A percentile compares a stretch with the other conserved stretches of the same genome.
Conservation (phyloP, 2,329 filamentous ascomycete genomes). For the Fusarium ambrosium region DNA sequence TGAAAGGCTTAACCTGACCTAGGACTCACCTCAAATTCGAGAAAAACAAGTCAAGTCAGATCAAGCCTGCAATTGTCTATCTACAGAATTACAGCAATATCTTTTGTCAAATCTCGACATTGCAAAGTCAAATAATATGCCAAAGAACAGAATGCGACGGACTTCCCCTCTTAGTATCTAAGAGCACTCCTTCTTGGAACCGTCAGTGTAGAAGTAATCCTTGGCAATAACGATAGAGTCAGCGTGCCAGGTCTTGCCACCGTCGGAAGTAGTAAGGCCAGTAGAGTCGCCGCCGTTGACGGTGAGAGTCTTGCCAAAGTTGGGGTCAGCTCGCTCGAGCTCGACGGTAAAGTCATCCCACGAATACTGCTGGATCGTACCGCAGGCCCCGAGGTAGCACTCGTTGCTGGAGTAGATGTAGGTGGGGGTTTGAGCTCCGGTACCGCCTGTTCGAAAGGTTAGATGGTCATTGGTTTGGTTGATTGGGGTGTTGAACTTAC, state of each 20-base stretch:
- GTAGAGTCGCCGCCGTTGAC: neutral
- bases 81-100: neutral
- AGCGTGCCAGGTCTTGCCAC: constrained; percentile 4
- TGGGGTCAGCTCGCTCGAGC: neutral
- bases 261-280: neutral
- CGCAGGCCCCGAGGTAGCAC: constrained; percentile 15
- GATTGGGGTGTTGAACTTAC: neutral
- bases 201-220: constrained; percentile 10
- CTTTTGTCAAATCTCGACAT: neutral
- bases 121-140: neutral
- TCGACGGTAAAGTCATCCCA: neutral
- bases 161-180: neutral
- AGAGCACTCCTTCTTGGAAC: neutral
- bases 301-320: neutral
- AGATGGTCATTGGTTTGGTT: neutral
- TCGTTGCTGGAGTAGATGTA: constrained; percentile 22
- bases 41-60: neutral
- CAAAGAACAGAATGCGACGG: neutral
- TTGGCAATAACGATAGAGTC: neutral
- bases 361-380: constrained; percentile 6
- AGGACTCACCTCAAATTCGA: neutral
- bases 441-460: neutral
- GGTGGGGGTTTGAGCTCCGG: neutral
- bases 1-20: neutral
- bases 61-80: neutral